phyloP scores from a whole-genome alignment of 2,329 filamentous ascomycete species.

The Fusarium sp. region DNA sequence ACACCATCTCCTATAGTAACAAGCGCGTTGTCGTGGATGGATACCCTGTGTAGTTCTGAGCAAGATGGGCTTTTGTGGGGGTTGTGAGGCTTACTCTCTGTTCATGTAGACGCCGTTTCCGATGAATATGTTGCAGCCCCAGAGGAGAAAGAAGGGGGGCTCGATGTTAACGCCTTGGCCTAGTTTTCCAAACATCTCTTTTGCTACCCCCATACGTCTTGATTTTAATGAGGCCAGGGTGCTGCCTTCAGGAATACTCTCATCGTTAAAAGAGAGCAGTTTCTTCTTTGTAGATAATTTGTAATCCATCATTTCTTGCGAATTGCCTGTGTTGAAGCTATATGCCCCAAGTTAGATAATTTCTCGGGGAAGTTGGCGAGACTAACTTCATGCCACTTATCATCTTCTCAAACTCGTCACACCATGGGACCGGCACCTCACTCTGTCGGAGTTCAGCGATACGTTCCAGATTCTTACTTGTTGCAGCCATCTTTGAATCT shows the following conservation, averaged over 20 bases:
- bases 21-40: constrained; percentile 10
- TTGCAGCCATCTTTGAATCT: not conserved
- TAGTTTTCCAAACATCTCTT: not conserved
- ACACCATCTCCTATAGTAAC: constrained; percentile 7
- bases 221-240: not conserved
- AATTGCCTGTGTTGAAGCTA: not conserved
- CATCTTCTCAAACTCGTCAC: constrained; percentile 23
- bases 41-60: not conserved
- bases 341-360: accelerated
- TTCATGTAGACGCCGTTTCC: constrained; percentile 16
- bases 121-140: constrained; percentile 17
- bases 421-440: constrained; percentile 6
- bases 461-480: not conserved
- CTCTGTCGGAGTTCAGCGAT: constrained; percentile 6
- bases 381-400: constrained; percentile 17
- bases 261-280: constrained; percentile 2
- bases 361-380: accelerated
- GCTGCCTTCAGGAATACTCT: not conserved
- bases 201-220: not conserved
- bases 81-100: not conserved
- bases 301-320: not conserved
- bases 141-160: constrained; percentile 8
- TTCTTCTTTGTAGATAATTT: not conserved
- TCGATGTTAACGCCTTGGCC: not conserved
- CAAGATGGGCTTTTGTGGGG: accelerated